A percentile compares a stretch with the other conserved stretches of the same genome.
phyloP scores from a whole-genome alignment of 257 asterid genomes.

The Dorcoceras hygrometricum region DNA sequence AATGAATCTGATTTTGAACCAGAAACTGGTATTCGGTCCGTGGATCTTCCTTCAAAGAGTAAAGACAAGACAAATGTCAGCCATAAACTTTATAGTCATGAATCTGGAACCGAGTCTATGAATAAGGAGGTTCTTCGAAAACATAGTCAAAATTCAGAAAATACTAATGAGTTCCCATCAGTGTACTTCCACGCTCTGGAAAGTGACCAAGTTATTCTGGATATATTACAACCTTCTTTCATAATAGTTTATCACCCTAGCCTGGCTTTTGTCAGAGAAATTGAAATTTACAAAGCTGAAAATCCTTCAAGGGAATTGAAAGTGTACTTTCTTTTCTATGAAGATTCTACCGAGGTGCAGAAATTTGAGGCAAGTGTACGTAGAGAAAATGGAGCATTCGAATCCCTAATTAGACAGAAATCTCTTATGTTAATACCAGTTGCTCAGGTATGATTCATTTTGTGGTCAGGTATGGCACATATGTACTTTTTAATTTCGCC shows the following conservation, averaged over 20 bases:
- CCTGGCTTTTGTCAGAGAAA: constrained; percentile 85
- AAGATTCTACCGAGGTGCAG: constrained; percentile 89
- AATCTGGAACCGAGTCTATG: constrained; percentile 28
- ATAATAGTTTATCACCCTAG: constrained; percentile 89
- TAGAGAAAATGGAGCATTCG: constrained; percentile 92
- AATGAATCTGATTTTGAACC: constrained; percentile 40
- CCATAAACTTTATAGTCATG: constrained; percentile 29
- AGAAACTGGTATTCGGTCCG: constrained; percentile 40
- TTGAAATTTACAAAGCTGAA: constrained; percentile 87
- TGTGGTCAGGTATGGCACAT: too few relatives aligned
- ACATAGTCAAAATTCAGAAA: constrained; percentile 45
- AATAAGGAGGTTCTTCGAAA: constrained; percentile 46
- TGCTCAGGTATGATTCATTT: constrained; percentile 59
- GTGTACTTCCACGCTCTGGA: constrained; percentile 85
- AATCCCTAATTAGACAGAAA: constrained; percentile 89
- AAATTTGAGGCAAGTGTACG: constrained; percentile 91
- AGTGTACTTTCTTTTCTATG: constrained; percentile 89
- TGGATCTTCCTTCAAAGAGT: constrained; percentile 33
- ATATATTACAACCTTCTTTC: constrained; percentile 76
- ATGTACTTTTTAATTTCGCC: constrained; percentile 11
- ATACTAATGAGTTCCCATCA: constrained; percentile 45
- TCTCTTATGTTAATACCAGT: constrained; percentile 90
- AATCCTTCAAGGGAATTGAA: constrained; percentile 65
- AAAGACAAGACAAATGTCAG: constrained; percentile 29
- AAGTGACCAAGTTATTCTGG: constrained; percentile 73